Conservation (phyloP, 2,329 filamentous ascomycete species). For the Aotearoamyces nothofagi region DNA sequence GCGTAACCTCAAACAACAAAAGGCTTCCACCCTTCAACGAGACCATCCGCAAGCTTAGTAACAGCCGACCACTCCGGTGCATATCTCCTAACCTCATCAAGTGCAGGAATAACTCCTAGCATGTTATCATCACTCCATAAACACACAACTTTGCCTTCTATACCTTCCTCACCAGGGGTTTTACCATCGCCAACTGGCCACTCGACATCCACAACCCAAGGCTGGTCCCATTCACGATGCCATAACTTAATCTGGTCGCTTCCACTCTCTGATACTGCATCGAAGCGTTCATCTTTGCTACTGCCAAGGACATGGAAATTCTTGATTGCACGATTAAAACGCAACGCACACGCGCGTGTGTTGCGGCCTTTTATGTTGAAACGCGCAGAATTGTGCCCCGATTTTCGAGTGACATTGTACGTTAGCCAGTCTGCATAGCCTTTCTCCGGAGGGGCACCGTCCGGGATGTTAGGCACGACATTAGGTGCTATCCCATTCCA, state of each 20-base stretch:
- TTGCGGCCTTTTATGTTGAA: constrained; percentile 58
- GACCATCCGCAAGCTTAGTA: constrained; percentile 59
- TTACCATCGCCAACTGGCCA: constrained; percentile 29
- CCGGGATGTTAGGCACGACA: constrained; percentile 33
- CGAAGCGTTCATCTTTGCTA: constrained; percentile 46
- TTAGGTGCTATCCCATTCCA: constrained; percentile 57
- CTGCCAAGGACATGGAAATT: constrained; percentile 49
- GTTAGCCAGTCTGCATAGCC: constrained; percentile 44
- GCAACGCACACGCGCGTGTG: constrained; percentile 63
- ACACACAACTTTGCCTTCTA: constrained; percentile 59
- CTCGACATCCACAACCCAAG: constrained; percentile 56
- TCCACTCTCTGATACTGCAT: constrained; percentile 44
- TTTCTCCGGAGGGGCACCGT: constrained; percentile 25
- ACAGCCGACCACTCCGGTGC: constrained; percentile 67
- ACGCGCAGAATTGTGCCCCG: constrained; percentile 33
- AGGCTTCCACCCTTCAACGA: constrained; percentile 66
- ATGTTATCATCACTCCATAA: constrained; percentile 79
- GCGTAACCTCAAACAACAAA: constrained; percentile 28
- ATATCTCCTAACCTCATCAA: constrained; percentile 65
- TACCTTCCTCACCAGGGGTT: constrained; percentile 19
- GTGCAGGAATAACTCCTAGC: constrained; percentile 58
- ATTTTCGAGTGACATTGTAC: constrained; percentile 38
- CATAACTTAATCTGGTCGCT: constrained; percentile 61
- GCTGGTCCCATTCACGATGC: constrained; percentile 63
- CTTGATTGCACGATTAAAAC: constrained; percentile 53